A percentile compares a stretch with the other conserved stretches of the same genome.
phyloP scores from a whole-genome alignment of 805 yeast genomes.

The Spathaspora passalidarum region DNA sequence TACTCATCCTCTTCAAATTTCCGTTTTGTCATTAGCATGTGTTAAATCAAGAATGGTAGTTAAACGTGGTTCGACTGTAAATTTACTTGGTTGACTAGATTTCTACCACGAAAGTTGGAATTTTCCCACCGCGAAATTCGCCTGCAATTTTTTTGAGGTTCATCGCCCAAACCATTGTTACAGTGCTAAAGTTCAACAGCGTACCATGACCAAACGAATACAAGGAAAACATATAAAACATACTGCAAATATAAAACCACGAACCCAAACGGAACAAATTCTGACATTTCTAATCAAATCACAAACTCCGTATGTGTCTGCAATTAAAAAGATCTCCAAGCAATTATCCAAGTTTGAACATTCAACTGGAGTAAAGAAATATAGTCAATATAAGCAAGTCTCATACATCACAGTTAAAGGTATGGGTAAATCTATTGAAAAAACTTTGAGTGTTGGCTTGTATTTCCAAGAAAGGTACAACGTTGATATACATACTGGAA shows the following conservation, averaged over 20 bases:
- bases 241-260: slow-evolving; percentile 45
- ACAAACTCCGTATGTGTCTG: slow-evolving; percentile 69
- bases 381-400: slow-evolving; percentile 35
- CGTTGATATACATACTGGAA: slow-evolving; percentile 62
- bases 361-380: slow-evolving; percentile 18
- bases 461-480: slow-evolving; percentile 50
- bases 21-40: background rate
- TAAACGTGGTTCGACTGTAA: too few relatives aligned
- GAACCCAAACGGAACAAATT: slow-evolving; percentile 40
- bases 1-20: background rate
- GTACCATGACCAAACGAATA: slow-evolving; percentile 4
- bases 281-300: slow-evolving; percentile 58
- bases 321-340: slow-evolving; percentile 61
- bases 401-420: slow-evolving; percentile 60
- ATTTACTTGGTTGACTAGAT: too few relatives aligned
- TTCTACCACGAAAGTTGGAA: too few relatives aligned
- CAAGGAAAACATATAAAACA: slow-evolving; percentile 46
- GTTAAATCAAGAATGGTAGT: too few relatives aligned
- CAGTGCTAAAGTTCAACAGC: too few relatives aligned
- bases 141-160: too few relatives aligned
- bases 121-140: too few relatives aligned
- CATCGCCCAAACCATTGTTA: background rate
- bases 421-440: slow-evolving; percentile 68
- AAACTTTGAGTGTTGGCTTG: slow-evolving; percentile 58
- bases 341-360: slow-evolving; percentile 43